Percentiles rank a stretch among this genome's conserved stretches.
Evolutionary conservation across 257 asterid species (phyloP).

Genomic region (Phtheirospermum japonicum): DNA sequence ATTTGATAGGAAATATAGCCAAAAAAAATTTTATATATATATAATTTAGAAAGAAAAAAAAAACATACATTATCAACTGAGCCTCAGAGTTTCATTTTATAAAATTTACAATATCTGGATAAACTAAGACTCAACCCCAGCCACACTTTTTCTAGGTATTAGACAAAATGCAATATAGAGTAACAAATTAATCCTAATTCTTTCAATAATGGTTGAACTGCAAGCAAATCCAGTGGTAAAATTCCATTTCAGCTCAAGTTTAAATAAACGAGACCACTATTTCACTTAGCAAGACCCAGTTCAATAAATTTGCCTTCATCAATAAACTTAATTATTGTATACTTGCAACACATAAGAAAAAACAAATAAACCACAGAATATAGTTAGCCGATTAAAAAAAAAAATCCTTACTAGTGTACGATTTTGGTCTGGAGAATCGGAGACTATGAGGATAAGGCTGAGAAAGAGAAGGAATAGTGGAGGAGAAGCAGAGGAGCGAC

Average conservation of each 20-base stretch:
- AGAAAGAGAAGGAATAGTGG: constrained; percentile 34
- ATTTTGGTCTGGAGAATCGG: constrained; percentile 36
- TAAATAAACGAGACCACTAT: background rate
- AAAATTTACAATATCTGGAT: background rate
- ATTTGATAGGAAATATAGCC: background rate
- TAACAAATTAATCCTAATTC: constrained; percentile 4
- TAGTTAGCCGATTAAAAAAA: background rate
- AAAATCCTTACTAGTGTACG: constrained; percentile 42
- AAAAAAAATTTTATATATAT: too few species aligned
- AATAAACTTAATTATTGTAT: background rate
- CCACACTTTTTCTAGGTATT: too few species aligned
- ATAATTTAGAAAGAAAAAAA: constrained; percentile 5
- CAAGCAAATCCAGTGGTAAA: constrained; percentile 15
- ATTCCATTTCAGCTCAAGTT: constrained; percentile 7
- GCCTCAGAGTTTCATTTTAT: too few species aligned
- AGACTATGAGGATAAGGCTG: constrained; percentile 32
- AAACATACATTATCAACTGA: too few species aligned
- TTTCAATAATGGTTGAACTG: constrained; percentile 5
- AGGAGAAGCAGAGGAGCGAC: constrained; percentile 43
- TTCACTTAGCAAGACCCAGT: background rate
- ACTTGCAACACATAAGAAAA: too few species aligned
- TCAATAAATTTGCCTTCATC: background rate
- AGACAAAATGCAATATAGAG: background rate
- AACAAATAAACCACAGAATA: background rate
- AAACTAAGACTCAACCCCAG: too few species aligned